These are phyloP conservation scores for Antitrichia curtipendula DNA, from an alignment of 225 moss, liverwort and hornwort species.

Conservation along the genomic window DNA sequence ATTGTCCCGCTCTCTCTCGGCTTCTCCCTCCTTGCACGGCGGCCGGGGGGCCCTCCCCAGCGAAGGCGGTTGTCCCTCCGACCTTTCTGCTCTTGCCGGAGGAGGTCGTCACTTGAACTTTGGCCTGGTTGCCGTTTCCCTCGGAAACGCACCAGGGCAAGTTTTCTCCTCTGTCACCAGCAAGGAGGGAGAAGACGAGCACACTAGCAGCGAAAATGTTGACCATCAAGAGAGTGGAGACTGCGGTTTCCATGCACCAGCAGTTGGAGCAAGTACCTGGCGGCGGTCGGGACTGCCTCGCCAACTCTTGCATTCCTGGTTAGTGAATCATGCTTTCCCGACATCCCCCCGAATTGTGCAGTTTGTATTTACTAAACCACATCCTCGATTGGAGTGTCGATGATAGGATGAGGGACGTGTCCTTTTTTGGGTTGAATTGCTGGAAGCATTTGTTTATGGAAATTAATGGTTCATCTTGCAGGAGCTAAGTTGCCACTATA, in stretches of 20 bases:
- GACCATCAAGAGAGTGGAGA: slow-evolving; percentile 54
- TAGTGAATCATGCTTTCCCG: not conserved
- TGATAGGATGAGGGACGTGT: not conserved
- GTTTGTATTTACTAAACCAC: not conserved
- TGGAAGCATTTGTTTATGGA: not conserved
- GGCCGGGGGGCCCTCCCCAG: slow-evolving; percentile 95
- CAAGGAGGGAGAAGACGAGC: slow-evolving; percentile 7
- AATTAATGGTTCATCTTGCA: not conserved
- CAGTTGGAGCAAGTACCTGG: slow-evolving; percentile 29
- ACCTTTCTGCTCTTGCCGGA: slow-evolving; percentile 82
- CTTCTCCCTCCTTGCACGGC: slow-evolving; percentile 87
- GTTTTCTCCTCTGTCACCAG: slow-evolving; percentile 9
- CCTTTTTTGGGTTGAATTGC: not conserved
- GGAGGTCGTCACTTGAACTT: slow-evolving; percentile 33
- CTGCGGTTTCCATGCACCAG: slow-evolving; percentile 55
- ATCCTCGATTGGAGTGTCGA: not conserved
- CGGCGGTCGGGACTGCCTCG: slow-evolving; percentile 44
- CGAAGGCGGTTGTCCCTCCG: slow-evolving; percentile 97
- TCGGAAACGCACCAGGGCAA: slow-evolving; percentile 25
- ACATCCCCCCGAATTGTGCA: not conserved
- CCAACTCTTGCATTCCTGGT: slow-evolving; percentile 62
- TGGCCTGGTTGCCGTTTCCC: slow-evolving; percentile 15
- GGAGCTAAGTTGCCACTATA: slow-evolving; percentile 65
- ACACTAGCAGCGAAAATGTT: slow-evolving; percentile 23
- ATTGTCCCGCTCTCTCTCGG: slow-evolving; percentile 45